phyloP scores from a whole-genome alignment of 345 rosid genomes.

The Eucalyptus caleyi region DNA sequence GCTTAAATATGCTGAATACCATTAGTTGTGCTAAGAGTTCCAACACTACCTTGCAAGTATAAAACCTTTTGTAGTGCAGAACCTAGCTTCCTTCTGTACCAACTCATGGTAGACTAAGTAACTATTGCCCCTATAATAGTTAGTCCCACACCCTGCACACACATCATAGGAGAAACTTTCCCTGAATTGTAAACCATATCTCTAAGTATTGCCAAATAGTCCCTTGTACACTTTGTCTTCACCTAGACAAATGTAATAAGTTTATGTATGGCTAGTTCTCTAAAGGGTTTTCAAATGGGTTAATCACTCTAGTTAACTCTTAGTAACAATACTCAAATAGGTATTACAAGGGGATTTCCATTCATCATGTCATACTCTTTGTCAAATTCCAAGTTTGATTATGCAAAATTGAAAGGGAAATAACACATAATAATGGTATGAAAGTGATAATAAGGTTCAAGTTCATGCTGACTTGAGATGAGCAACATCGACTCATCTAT shows the following conservation, averaged over 20 bases:
- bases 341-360: not conserved
- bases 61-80: not conserved
- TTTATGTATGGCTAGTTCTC: not conserved
- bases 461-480: not conserved
- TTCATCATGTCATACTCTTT: not conserved
- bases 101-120: not conserved
- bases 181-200: not conserved
- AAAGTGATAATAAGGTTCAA: not conserved
- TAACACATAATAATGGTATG: not conserved
- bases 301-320: no score
- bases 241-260: not conserved
- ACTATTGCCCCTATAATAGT: no score
- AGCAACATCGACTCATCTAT: not conserved
- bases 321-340: not conserved
- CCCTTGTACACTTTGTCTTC: not conserved
- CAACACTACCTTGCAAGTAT: not conserved
- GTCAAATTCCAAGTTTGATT: not conserved
- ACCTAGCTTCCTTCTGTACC: not conserved
- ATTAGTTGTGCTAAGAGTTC: not conserved
- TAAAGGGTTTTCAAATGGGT: not conserved
- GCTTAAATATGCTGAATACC: not conserved
- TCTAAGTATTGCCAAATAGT: not conserved
- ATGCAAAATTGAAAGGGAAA: not conserved
- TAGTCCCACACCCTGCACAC: not conserved
- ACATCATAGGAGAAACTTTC: not conserved